These are phyloP conservation scores for Trypanosoma cruzi DNA, from an alignment of 208 protist species.

Conservation along the genomic window DNA sequence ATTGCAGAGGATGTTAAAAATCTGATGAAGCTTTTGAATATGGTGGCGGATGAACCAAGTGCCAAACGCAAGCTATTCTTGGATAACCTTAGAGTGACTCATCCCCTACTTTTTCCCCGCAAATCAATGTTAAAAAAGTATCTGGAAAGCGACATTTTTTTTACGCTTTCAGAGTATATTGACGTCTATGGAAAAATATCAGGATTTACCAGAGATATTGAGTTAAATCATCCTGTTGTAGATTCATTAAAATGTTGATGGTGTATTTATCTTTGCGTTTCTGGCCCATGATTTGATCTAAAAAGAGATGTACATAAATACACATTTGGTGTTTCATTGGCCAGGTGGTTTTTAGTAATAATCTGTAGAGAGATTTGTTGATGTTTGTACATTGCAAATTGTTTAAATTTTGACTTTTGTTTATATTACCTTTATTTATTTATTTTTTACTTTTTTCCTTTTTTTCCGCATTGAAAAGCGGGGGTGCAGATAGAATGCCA, in stretches of 20 bases:
- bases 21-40: constrained; percentile 43
- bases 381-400: not conserved
- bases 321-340: constrained; percentile 2
- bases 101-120: constrained; percentile 69
- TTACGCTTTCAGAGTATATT: constrained; percentile 73
- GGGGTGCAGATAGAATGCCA: constrained; percentile 24
- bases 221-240: constrained; percentile 75
- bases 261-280: not conserved
- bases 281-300: not conserved
- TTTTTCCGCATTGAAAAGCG: constrained; percentile 12
- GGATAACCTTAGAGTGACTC: constrained; percentile 72
- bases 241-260: constrained; percentile 80
- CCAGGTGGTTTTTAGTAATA: not conserved
- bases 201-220: constrained; percentile 52
- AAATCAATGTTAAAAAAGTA: constrained; percentile 45
- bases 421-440: too few species aligned
- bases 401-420: not conserved
- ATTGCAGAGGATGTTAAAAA: constrained; percentile 50
- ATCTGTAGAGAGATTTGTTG: not conserved
- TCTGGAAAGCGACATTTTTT: constrained; percentile 49
- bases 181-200: constrained; percentile 58
- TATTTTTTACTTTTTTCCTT: constrained; percentile 19
- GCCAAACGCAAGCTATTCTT: constrained; percentile 36
- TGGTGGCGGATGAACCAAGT: constrained; percentile 23
- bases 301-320: not conserved